Evolutionary conservation across 208 protist genomes (phyloP).

Genomic region (Angomonas ambiguus): DNA sequence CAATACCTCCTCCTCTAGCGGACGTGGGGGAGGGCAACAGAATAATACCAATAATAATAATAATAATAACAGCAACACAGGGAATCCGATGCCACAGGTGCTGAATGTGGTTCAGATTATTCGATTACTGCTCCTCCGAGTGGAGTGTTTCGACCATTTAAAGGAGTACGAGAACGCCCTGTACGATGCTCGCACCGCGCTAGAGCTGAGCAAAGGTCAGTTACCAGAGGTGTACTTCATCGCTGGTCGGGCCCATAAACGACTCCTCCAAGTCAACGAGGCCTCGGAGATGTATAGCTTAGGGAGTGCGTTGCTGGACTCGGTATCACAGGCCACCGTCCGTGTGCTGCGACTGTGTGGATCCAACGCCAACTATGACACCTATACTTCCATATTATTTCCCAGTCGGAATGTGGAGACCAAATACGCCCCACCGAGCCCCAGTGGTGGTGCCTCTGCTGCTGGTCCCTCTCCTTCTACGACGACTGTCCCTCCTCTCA

Average conservation of each 20-base stretch:
- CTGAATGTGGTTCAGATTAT: slow-evolving; percentile 59
- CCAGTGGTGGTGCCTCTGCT: no score
- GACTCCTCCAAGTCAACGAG: background rate
- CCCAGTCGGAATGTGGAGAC: background rate
- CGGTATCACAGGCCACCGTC: background rate
- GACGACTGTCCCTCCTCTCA: no score
- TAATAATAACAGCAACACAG: no score
- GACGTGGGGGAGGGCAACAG: no score
- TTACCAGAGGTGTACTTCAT: slow-evolving; percentile 65
- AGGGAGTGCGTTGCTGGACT: background rate
- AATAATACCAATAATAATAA: no score
- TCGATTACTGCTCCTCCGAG: slow-evolving; percentile 65
- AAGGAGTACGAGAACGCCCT: slow-evolving; percentile 57
- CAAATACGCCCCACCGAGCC: background rate
- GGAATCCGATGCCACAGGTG: background rate
- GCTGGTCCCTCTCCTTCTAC: no score
- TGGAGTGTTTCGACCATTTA: slow-evolving; percentile 47
- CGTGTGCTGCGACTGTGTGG: background rate
- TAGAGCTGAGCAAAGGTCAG: slow-evolving; percentile 41
- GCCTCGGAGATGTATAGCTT: background rate
- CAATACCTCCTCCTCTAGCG: no score
- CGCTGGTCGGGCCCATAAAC: background rate
- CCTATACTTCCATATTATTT: background rate
- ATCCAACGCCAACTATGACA: slow-evolving; percentile 13
- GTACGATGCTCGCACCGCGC: slow-evolving; percentile 48